A percentile compares a stretch with the other conserved stretches of the same genome.
These are phyloP conservation scores for Platanthera guangdongensis DNA, from an alignment of 106 monocot genomes.

Conservation along the genomic window DNA sequence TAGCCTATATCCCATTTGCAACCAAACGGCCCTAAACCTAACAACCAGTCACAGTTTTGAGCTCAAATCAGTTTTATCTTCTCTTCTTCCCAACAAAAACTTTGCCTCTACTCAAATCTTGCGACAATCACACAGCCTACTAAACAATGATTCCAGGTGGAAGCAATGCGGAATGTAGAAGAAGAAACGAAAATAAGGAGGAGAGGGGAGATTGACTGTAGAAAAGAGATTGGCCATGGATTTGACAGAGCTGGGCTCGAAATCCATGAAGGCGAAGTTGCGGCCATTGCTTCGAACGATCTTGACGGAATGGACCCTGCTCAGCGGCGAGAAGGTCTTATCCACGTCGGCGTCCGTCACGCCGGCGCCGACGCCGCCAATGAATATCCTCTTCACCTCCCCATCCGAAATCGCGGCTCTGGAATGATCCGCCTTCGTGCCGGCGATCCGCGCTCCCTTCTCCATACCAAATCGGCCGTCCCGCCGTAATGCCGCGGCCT, in stretches of 20 bases:
- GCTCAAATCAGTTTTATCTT: neutral
- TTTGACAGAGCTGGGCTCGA: conserved; percentile 63
- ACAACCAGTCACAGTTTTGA: neutral
- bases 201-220: conserved; percentile 33
- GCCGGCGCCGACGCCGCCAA: conserved; percentile 51
- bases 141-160: neutral
- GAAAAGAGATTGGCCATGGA: conserved; percentile 77
- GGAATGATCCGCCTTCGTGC: neutral
- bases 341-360: conserved; percentile 55
- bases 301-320: conserved; percentile 42
- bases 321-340: conserved; percentile 59
- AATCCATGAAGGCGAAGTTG: conserved; percentile 79
- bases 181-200: neutral
- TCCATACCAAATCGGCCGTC: neutral
- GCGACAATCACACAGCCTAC: neutral
- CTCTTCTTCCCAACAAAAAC: neutral
- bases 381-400: conserved; percentile 36
- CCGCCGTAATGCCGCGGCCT: neutral
- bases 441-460: neutral
- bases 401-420: neutral
- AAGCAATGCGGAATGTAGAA: neutral
- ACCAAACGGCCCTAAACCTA: too few species aligned
- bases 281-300: conserved; percentile 62
- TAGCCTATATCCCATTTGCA: too few species aligned
- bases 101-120: neutral